Conservation (phyloP, 2,329 filamentous ascomycete species). For the Sclerotinia subarctica region DNA sequence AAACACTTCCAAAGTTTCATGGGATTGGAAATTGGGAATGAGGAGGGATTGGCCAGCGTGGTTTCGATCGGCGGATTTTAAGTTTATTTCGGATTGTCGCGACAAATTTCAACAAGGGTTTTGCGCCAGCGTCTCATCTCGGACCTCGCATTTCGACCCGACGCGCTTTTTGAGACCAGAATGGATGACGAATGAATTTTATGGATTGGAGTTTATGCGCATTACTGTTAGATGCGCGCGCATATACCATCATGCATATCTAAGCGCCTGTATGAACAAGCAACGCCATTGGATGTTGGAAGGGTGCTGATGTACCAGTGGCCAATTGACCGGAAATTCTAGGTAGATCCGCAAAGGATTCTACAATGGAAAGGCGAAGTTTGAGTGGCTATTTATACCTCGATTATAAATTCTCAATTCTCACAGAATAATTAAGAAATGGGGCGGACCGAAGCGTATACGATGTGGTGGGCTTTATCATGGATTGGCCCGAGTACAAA, state of each 20-base stretch:
- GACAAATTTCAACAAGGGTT: slow-evolving; percentile 10
- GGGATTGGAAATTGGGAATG: neutral
- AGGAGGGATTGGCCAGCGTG: neutral
- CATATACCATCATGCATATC: slow-evolving; percentile 20
- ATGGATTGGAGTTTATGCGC: slow-evolving; percentile 5
- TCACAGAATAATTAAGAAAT: slow-evolving; percentile 5
- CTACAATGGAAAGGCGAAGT: neutral
- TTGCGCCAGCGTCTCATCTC: slow-evolving; percentile 13
- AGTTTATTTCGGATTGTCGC: slow-evolving; percentile 16
- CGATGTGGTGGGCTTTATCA: slow-evolving; percentile 5
- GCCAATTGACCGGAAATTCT: slow-evolving; percentile 8
- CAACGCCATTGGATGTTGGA: slow-evolving; percentile 10
- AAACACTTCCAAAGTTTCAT: neutral
- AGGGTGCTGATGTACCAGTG: neutral
- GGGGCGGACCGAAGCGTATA: slow-evolving; percentile 16
- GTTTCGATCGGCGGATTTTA: neutral
- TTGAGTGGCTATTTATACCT: neutral
- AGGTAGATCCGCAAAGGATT: slow-evolving; percentile 5
- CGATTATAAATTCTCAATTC: slow-evolving; percentile 5
- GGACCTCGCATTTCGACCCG: neutral
- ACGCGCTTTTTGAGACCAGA: neutral
- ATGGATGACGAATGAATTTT: neutral
- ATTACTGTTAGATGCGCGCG: slow-evolving; percentile 21
- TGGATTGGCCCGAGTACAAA: slow-evolving; percentile 16
- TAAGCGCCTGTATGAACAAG: slow-evolving; percentile 23